Percentiles rank a stretch among this genome's conserved stretches.
phyloP scores from a whole-genome alignment of 208 protist species.

The Leptomonas seymouri region DNA sequence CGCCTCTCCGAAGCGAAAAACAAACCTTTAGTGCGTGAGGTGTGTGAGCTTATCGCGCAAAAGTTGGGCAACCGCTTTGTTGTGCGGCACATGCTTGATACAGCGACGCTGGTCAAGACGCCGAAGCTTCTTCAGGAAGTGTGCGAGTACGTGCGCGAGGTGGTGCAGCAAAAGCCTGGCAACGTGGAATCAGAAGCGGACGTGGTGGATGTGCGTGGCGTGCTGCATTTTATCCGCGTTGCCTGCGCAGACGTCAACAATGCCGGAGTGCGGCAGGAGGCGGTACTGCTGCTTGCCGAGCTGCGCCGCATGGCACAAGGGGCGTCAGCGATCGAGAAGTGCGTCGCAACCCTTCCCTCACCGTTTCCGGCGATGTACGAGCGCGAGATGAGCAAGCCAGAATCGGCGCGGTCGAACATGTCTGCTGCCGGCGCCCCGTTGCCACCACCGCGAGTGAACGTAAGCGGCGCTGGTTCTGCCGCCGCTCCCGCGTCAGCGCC shows the following conservation, averaged over 20 bases:
- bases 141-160: constrained; percentile 67
- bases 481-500: constrained; percentile 7
- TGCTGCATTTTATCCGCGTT: constrained; percentile 71
- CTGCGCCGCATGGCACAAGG: constrained; percentile 26
- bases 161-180: constrained; percentile 28
- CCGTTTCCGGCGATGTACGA: constrained; percentile 36
- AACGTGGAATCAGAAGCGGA: constrained; percentile 27
- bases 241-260: constrained; percentile 58
- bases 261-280: constrained; percentile 45
- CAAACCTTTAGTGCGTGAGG: constrained; percentile 45
- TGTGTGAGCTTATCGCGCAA: constrained; percentile 47
- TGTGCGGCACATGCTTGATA: constrained; percentile 65
- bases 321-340: constrained; percentile 17
- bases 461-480: neutral
- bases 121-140: constrained; percentile 74
- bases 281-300: constrained; percentile 49
- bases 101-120: constrained; percentile 51
- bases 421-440: constrained; percentile 6
- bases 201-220: constrained; percentile 43
- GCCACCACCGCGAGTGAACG: constrained; percentile 11
- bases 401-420: constrained; percentile 2
- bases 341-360: constrained; percentile 29
- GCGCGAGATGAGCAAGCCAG: constrained; percentile 30
- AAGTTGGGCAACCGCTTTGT: constrained; percentile 64
- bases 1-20: constrained; percentile 82